Conservation (phyloP, 495 filamentous ascomycete genomes). For the Physcia stellaris region DNA sequence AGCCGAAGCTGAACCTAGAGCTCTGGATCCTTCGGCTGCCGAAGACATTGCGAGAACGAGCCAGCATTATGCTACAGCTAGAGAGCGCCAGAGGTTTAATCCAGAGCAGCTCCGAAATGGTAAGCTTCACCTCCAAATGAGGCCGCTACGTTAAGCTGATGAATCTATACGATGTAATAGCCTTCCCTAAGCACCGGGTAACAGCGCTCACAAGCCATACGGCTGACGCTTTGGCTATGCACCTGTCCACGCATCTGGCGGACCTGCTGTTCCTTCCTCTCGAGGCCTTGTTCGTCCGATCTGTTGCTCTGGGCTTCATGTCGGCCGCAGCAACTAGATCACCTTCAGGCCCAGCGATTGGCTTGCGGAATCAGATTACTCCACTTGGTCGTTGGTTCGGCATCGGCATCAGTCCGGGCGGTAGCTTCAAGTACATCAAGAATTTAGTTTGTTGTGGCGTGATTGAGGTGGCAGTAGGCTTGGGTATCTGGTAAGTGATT, state of each 20-base stretch:
- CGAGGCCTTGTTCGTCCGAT: constrained; percentile 34
- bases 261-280: constrained; percentile 31
- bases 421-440: constrained; percentile 27
- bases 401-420: constrained; percentile 19
- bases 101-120: no score
- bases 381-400: constrained; percentile 28
- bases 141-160: no score
- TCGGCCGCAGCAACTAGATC: no score
- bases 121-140: no score
- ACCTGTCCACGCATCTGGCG: constrained; percentile 30
- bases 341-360: constrained; percentile 6
- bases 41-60: no score
- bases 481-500: constrained; percentile 30
- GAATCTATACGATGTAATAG: no score
- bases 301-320: constrained; percentile 30
- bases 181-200: constrained; percentile 27
- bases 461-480: constrained; percentile 30
- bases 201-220: constrained; percentile 37
- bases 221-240: constrained; percentile 30
- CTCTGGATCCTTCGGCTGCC: neutral
- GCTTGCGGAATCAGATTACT: constrained; percentile 21
- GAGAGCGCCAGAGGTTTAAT: no score
- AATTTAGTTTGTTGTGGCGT: constrained; percentile 32
- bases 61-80: no score
- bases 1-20: no score